Evolutionary conservation across 768 basidiomycete genomes (phyloP).

Genomic region (Porphyrellus cyaneotinctus): DNA sequence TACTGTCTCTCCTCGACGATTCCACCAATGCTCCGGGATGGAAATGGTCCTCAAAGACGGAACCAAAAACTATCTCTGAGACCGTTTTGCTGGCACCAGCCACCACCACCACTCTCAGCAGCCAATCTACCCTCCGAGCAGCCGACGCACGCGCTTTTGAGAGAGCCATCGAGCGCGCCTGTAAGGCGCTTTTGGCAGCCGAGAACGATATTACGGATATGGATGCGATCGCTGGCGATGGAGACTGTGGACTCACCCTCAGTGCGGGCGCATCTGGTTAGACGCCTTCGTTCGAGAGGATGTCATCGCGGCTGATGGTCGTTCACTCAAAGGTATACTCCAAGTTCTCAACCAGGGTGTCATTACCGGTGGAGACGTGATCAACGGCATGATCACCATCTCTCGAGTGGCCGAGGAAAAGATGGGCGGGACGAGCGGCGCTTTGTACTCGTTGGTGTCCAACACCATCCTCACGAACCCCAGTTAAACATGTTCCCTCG

Average conservation of each 20-base stretch:
- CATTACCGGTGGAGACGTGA: constrained; percentile 61
- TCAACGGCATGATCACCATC: constrained; percentile 61
- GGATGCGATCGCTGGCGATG: constrained; percentile 92
- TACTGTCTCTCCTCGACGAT: constrained; percentile 71
- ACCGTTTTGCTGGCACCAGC: constrained; percentile 11
- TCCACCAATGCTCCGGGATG: constrained; percentile 72
- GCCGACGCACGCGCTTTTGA: constrained; percentile 50
- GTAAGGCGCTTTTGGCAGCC: constrained; percentile 62
- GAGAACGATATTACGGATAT: constrained; percentile 89
- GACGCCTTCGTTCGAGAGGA: background rate
- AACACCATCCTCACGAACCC: background rate
- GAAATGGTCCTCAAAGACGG: constrained; percentile 63
- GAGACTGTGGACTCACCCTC: constrained; percentile 68
- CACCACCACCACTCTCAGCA: background rate
- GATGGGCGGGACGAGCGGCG: constrained; percentile 92
- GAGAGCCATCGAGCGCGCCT: constrained; percentile 52
- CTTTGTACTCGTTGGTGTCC: constrained; percentile 76
- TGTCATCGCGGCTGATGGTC: background rate
- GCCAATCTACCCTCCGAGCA: constrained; percentile 30
- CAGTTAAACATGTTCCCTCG: background rate
- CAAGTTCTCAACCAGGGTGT: constrained; percentile 49
- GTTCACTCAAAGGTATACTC: constrained; percentile 48
- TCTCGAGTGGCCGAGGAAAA: constrained; percentile 73
- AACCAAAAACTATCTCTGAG: constrained; percentile 33
- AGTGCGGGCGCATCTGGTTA: constrained; percentile 72